phyloP scores from a whole-genome alignment of 441 rosid genomes.

The Corymbia calophylla region DNA sequence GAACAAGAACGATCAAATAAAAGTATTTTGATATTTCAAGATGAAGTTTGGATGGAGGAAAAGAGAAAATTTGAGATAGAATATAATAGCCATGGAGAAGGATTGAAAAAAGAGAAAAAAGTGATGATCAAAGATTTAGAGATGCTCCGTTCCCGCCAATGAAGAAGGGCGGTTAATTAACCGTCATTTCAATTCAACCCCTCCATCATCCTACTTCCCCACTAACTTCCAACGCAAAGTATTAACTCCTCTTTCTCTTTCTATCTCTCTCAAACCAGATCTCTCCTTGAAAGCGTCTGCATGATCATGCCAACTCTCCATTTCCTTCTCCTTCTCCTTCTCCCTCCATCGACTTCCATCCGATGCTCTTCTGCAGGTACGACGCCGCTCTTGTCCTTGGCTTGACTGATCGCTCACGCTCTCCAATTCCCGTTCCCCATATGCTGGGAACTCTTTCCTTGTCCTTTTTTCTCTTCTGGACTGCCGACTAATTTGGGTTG shows the following conservation, averaged over 20 bases:
- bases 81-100: too few species aligned
- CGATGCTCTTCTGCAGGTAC: neutral
- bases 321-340: slow-evolving; percentile 8
- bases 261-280: neutral
- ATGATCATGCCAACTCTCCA: slow-evolving; percentile 13
- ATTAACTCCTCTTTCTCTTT: neutral
- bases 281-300: neutral
- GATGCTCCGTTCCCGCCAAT: neutral
- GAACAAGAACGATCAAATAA: neutral
- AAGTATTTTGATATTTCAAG: neutral
- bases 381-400: neutral
- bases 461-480: neutral
- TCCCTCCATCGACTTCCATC: neutral
- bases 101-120: too few species aligned
- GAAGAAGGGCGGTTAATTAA: neutral
- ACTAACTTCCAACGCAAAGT: neutral
- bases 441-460: neutral
- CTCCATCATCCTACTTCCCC: neutral
- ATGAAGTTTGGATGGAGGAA: neutral
- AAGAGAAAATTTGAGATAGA: neutral
- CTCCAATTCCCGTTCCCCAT: neutral
- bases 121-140: too few species aligned
- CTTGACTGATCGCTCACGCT: too few species aligned
- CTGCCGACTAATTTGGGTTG: neutral
- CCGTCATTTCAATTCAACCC: neutral